These are phyloP conservation scores for Omphalea diandra DNA, from an alignment of 441 rosid species.

Conservation along the genomic window DNA sequence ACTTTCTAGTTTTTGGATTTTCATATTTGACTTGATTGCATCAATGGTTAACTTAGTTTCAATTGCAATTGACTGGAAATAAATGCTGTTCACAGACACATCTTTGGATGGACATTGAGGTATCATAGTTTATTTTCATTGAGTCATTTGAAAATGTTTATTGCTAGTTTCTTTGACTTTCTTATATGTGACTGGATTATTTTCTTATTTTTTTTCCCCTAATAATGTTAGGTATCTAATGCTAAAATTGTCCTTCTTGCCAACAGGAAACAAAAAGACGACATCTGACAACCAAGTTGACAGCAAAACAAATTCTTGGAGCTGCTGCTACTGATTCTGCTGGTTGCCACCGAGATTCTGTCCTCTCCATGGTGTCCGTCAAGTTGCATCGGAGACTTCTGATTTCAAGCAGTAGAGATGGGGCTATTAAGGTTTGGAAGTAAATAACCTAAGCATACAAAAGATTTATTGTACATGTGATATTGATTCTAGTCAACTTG, in stretches of 20 bases:
- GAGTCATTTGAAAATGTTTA: background rate
- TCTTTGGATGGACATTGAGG: background rate
- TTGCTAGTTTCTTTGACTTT: background rate
- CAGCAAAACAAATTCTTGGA: conserved; percentile 76
- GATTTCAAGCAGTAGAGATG: conserved; percentile 96
- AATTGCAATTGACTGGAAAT: background rate
- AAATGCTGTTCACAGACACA: background rate
- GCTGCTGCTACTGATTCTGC: conserved; percentile 93
- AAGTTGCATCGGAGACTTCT: conserved; percentile 91
- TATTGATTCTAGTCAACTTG: conserved; percentile 25
- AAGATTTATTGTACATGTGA: conserved; percentile 41
- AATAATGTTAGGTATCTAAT: conserved; percentile 3
- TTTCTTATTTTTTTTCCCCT: background rate
- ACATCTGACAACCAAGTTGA: conserved; percentile 58
- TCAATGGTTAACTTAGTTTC: too few species aligned
- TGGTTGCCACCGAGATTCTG: conserved; percentile 93
- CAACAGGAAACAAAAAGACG: conserved; percentile 80
- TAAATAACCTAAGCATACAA: conserved; percentile 34
- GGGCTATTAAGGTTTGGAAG: conserved; percentile 99
- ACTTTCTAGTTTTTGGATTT: background rate
- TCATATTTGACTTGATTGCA: background rate
- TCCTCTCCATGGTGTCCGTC: conserved; percentile 85
- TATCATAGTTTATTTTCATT: background rate
- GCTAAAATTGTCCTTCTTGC: conserved; percentile 14
- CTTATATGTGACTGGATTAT: background rate